Percentiles rank a stretch among this genome's conserved stretches.
These are phyloP conservation scores for Populus nigra DNA, from an alignment of 345 rosid species.

Conservation along the genomic window DNA sequence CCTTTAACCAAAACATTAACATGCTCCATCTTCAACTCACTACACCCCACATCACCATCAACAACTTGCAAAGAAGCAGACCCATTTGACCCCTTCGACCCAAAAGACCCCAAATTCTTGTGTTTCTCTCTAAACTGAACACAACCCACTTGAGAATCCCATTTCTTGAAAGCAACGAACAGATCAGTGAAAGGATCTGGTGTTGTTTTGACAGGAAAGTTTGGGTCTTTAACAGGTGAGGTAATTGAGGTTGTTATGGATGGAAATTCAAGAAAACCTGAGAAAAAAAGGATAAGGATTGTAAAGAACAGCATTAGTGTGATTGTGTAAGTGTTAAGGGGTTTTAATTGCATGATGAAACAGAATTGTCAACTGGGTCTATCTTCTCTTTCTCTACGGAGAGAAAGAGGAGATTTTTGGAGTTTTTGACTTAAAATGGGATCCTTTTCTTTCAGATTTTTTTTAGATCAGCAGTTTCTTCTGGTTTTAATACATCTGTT, in stretches of 20 bases:
- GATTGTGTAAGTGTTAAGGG: constrained; percentile 46
- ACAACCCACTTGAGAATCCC: constrained; percentile 90
- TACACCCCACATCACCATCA: constrained; percentile 43
- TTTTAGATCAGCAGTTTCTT: not conserved
- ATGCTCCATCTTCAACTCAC: constrained; percentile 52
- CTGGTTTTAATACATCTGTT: not conserved
- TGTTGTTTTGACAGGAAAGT: not conserved
- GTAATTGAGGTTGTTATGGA: constrained; percentile 41
- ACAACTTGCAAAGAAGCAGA: constrained; percentile 55
- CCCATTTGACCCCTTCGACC: constrained; percentile 36
- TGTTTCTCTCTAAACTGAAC: constrained; percentile 50
- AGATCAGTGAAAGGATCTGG: constrained; percentile 63
- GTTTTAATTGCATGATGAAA: constrained; percentile 55
- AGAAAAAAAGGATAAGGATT: constrained; percentile 64
- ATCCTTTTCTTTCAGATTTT: not conserved
- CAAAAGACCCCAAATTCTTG: constrained; percentile 25
- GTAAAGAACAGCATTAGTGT: constrained; percentile 62
- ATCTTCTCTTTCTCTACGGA: not conserved
- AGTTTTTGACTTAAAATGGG: not conserved
- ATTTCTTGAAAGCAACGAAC: constrained; percentile 48
- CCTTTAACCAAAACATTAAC: constrained; percentile 80
- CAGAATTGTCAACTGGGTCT: not conserved
- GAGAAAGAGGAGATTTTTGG: not conserved
- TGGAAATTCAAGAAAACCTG: constrained; percentile 76
- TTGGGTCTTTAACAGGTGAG: constrained; percentile 3